These are phyloP conservation scores for Royoungia palumana DNA, from an alignment of 768 basidiomycete genomes.

Conservation along the genomic window DNA sequence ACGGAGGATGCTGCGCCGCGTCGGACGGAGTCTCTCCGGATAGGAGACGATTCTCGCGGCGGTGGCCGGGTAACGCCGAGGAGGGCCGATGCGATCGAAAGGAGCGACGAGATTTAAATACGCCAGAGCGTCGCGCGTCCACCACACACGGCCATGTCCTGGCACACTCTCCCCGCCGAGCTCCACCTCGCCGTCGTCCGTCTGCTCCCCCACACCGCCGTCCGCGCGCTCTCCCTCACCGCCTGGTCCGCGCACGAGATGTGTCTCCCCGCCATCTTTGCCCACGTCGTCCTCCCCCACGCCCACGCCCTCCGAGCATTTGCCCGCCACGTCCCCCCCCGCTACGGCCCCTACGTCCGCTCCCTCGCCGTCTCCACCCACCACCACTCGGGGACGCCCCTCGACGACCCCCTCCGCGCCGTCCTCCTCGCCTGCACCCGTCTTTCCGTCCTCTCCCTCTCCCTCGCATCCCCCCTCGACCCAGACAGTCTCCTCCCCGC, in stretches of 20 bases:
- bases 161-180: slow-evolving; percentile 62
- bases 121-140: no score
- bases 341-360: slow-evolving; percentile 50
- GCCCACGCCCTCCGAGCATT: slow-evolving; percentile 51
- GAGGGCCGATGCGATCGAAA: no score
- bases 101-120: no score
- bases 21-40: slow-evolving; percentile 28
- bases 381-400: slow-evolving; percentile 31
- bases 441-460: slow-evolving; percentile 32
- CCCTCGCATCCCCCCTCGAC: slow-evolving; percentile 27
- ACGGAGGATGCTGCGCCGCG: slow-evolving; percentile 16
- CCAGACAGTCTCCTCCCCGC: slow-evolving; percentile 17
- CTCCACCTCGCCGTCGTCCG: slow-evolving; percentile 60
- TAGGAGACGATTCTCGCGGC: slow-evolving; percentile 19
- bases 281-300: slow-evolving; percentile 49
- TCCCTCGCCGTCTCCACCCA: slow-evolving; percentile 47
- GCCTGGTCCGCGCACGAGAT: slow-evolving; percentile 49
- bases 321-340: slow-evolving; percentile 51
- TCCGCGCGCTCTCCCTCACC: slow-evolving; percentile 47
- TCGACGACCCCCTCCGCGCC: slow-evolving; percentile 47
- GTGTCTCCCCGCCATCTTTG: slow-evolving; percentile 58
- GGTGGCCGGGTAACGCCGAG: slow-evolving; percentile 5
- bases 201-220: slow-evolving; percentile 42
- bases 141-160: slow-evolving; percentile 33
- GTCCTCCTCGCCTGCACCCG: slow-evolving; percentile 49